These are phyloP conservation scores for Hemileccinum impolitum DNA, from an alignment of 768 basidiomycete species.

Conservation along the genomic window DNA sequence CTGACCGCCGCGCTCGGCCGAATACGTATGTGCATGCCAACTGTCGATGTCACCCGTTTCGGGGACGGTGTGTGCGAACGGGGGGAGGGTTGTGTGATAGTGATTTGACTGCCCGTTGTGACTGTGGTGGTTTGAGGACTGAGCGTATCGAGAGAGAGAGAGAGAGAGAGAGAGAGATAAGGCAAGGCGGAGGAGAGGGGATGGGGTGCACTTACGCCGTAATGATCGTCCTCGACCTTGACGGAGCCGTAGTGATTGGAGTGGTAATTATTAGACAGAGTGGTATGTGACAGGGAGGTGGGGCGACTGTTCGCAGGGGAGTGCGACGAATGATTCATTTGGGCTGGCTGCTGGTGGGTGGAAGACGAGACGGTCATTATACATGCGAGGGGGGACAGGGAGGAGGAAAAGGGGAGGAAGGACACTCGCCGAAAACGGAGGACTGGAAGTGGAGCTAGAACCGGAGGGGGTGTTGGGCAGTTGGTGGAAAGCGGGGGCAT, in stretches of 20 bases:
- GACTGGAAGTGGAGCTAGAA: slow-evolving; percentile 70
- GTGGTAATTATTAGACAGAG: slow-evolving; percentile 41
- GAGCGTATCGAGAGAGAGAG: no score
- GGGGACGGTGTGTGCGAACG: slow-evolving; percentile 43
- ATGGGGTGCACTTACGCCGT: slow-evolving; percentile 40
- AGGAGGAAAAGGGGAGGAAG: slow-evolving; percentile 38
- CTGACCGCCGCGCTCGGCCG: slow-evolving; percentile 58
- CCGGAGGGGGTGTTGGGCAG: slow-evolving; percentile 70
- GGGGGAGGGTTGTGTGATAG: slow-evolving; percentile 42
- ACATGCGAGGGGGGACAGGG: slow-evolving; percentile 44
- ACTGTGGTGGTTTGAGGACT: slow-evolving; percentile 31
- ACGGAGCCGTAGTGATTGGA: slow-evolving; percentile 50
- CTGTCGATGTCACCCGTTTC: slow-evolving; percentile 46
- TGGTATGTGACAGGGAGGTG: slow-evolving; percentile 37
- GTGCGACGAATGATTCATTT: slow-evolving; percentile 58
- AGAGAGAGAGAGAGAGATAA: neutral
- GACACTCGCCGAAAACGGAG: slow-evolving; percentile 86
- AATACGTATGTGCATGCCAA: slow-evolving; percentile 56
- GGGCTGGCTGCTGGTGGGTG: slow-evolving; percentile 56
- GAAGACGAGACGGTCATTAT: slow-evolving; percentile 44
- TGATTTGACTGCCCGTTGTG: slow-evolving; percentile 37
- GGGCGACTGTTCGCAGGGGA: slow-evolving; percentile 50
- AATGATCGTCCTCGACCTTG: slow-evolving; percentile 68
- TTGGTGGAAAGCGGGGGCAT: slow-evolving; percentile 54
- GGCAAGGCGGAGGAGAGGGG: neutral